Base-by-base conservation (phyloP, 108 stramenopile genomes). In the Cyclotella baltica region DNA sequence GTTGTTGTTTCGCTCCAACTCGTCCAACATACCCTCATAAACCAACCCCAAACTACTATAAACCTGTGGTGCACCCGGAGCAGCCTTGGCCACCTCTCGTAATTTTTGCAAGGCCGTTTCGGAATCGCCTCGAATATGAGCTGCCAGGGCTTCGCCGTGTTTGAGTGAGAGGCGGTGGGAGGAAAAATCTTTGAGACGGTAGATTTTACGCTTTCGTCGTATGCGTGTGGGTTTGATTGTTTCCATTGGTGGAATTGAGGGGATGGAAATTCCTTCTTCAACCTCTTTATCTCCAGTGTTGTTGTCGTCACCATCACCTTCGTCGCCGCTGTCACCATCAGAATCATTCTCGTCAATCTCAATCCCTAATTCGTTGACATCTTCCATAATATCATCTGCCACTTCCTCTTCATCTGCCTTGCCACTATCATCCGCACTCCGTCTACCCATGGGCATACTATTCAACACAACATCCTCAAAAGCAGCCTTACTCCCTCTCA, bases 11-110 rank as follows among this genome's bases (percentile, higher is more conserved):
- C 78, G 73, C 35, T 76, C 72, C 23, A 69, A 80, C 34, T 89
- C 86, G 31, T 59, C 62, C 37, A 92, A 74, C 90, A 93, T 92
- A 57, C 90, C 88, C 66, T 92, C 91, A 53, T 90, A 95, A 40
- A 95, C 90, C 89, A 93, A 83, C n/a, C 94, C 94, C 4, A 95
- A 83, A 50, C 89, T 90, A 15, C 90, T 89, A 68, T 95, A 95
- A 0, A 95, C 84, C 56, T 95, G 94, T 20, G 94, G 94, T 15
- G 94, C 94, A 28, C 88, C 86, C 0, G 94, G 94, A 40, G 90
- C 90, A 52, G 87, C 87, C 67, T 73, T 76, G 4, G 94, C 94
- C 4, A 93, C 87, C 50, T 85, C 72, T 51, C 90, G 80, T 50
- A 95, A 71, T 29, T 83, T 87, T 68, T 89, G 76, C 51, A 95